These are phyloP conservation scores for Cyclostephanos tholiformis DNA, from an alignment of 108 stramenopile genomes.

Conservation along the genomic window DNA sequence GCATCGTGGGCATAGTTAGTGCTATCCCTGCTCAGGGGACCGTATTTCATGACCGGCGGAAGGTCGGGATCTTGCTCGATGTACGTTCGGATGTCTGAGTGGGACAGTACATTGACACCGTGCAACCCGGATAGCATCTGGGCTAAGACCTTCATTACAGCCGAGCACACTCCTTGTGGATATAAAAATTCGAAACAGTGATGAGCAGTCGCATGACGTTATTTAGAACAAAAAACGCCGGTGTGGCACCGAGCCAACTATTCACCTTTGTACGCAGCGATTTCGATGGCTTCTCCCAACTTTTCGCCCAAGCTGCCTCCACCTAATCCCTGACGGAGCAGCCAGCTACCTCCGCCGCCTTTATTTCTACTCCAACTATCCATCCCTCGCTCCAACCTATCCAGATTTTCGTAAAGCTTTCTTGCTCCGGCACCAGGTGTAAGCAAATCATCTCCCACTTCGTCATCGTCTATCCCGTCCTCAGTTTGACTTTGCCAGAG, in stretches of 20 bases:
- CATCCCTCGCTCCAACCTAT: constrained; percentile 25
- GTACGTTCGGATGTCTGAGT: constrained; percentile 82
- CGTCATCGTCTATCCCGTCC: constrained; percentile 60
- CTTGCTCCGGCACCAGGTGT: constrained; percentile 68
- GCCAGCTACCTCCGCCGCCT: constrained; percentile 84
- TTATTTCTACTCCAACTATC: constrained; percentile 29
- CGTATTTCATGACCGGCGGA: constrained; percentile 63
- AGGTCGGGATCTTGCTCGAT: constrained; percentile 76
- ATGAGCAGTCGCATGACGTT: not conserved
- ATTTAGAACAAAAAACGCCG: not conserved
- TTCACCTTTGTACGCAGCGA: constrained; percentile 71
- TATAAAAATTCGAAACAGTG: not conserved
- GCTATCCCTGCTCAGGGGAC: constrained; percentile 42
- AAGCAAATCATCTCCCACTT: constrained; percentile 66
- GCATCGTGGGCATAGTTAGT: constrained; percentile 67
- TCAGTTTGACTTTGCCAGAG: constrained; percentile 70
- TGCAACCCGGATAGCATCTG: constrained; percentile 73
- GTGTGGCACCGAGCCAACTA: not conserved
- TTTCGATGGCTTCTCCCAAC: constrained; percentile 84
- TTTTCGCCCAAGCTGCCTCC: constrained; percentile 83
- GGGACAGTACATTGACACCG: constrained; percentile 81
- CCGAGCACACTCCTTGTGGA: constrained; percentile 53
- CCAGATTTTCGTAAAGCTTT: constrained; percentile 57
- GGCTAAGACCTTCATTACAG: constrained; percentile 80
- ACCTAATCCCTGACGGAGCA: constrained; percentile 75